Base-by-base conservation (phyloP, 768 basidiomycete genomes). In the Phylloporus rhodoxanthus region DNA sequence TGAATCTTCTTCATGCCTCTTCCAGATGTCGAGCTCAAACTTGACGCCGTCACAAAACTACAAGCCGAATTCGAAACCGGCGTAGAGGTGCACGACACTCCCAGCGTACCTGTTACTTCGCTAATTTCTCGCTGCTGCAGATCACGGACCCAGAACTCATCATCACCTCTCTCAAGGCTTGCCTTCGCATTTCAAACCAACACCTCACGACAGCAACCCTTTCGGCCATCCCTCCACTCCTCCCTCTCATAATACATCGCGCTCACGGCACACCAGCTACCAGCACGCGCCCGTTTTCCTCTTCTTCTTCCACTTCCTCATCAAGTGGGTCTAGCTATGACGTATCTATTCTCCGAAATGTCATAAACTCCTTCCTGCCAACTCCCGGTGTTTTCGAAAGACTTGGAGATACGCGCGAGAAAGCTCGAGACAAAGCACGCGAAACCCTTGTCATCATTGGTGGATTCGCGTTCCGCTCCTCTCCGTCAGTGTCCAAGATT, bases 151-250 rank as follows among this genome's bases (percentile, higher is more conserved):
- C 82, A 8, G 91, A 93, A 60, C 70, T 73, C 33, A 72, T 92
- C 61, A 76, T 92, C 52, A 71, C 72, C 50, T 72, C 77, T 33
- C 75, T 94, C 62, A 91, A 87, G 67, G 60, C 82, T 32, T 88
- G 82, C 57, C 76, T 93, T 57, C 80, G 87, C 57, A 82, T 82
- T 38, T 77, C 89, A 40, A 91, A 93, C 69, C 82, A 88, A 61
- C 88, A 91, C 59, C 72, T 94, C 34, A 80, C 83, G 8, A 82
- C 81, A 47, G 90, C 91, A 30, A 83, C 89, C 26, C 72, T 93
- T 57, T 75, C 79, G 50, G 80, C 80, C 28, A 70, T 93, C 32
- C 83, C 83, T 14, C 72, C 81, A 8, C 70, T 87, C 48, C 75
- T 88, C 30, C 81, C 82, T 21, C 74, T 83, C 39, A 72, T 91